Evolutionary conservation across 225 moss, liverwort and hornwort species (phyloP).

Genomic region (Pseudisothecium myosuroides): DNA sequence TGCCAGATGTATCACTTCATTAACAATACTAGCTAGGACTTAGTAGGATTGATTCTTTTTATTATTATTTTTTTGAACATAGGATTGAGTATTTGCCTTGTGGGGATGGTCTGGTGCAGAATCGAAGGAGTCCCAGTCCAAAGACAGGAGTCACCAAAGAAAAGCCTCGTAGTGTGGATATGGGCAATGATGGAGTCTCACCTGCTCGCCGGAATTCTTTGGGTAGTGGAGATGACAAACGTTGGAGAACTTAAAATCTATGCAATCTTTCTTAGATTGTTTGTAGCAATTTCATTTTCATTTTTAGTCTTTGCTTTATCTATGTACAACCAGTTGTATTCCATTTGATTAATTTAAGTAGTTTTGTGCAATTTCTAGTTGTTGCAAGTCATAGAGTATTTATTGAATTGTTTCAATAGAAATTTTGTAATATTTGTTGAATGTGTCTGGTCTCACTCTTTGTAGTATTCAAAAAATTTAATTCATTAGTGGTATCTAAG

Average conservation of each 20-base stretch:
- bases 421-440: neutral
- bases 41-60: neutral
- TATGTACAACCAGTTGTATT: neutral
- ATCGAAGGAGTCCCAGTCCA: conserved; percentile 11
- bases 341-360: neutral
- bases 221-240: conserved; percentile 12
- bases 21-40: neutral
- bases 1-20: neutral
- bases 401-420: neutral
- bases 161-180: conserved; percentile 17
- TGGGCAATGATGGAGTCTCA: neutral
- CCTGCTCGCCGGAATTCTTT: conserved; percentile 16
- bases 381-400: neutral
- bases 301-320: neutral
- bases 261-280: too few species aligned
- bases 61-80: neutral
- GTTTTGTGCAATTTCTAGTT: neutral
- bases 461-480: neutral
- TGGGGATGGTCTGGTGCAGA: neutral
- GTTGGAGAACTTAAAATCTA: conserved; percentile 25
- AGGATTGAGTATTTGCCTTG: neutral
- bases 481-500: neutral
- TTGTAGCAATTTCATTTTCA: neutral
- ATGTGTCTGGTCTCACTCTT: neutral
- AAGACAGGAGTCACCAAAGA: neutral